Conservation (phyloP, 225 moss, liverwort and hornwort species). For the Thuidium tamariscinum region DNA sequence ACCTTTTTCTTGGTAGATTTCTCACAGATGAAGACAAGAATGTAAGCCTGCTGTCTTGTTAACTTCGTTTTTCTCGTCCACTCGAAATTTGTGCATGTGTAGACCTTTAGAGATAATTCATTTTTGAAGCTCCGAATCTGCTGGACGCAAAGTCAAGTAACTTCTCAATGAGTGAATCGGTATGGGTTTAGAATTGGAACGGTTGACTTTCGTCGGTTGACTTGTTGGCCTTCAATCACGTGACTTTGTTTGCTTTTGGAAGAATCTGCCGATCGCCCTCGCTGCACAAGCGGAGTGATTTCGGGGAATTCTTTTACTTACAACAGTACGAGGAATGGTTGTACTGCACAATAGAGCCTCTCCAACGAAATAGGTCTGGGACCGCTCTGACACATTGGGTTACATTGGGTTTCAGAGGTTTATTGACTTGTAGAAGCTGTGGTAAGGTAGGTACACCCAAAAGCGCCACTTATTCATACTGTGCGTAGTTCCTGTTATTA, state of each 20-base stretch:
- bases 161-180: not conserved
- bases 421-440: no score
- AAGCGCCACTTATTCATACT: no score
- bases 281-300: not conserved
- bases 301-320: not conserved
- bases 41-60: not conserved
- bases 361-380: no score
- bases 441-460: no score
- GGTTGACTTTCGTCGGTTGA: not conserved
- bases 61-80: not conserved
- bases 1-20: not conserved
- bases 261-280: not conserved
- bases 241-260: not conserved
- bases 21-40: not conserved
- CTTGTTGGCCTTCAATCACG: not conserved
- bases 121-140: not conserved
- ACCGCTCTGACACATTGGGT: no score
- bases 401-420: no score
- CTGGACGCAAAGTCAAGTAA: not conserved
- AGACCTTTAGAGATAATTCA: not conserved
- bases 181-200: not conserved
- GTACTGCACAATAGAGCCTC: no score
- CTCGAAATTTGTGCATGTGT: not conserved
- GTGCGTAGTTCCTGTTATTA: no score
- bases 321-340: not conserved